Conservation (phyloP, 345 rosid genomes). For the Carallia pectinifolia region DNA sequence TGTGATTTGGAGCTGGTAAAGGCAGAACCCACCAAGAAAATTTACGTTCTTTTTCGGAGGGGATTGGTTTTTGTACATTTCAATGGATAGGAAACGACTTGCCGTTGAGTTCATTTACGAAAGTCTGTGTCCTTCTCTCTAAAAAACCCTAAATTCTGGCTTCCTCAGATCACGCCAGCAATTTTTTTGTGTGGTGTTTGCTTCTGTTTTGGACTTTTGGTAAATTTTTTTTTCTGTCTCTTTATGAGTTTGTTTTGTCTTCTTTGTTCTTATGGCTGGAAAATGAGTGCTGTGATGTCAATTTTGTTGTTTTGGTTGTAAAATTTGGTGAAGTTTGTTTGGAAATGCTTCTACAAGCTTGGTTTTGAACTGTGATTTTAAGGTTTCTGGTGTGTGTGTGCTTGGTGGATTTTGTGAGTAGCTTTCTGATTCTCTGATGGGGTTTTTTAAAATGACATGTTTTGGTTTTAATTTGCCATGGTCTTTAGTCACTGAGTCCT, state of each 20-base stretch:
- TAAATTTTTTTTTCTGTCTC: slow-evolving; percentile 5
- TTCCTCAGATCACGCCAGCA: slow-evolving; percentile 38
- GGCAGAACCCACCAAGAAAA: not conserved
- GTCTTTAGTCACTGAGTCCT: not conserved
- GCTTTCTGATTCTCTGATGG: slow-evolving; percentile 11
- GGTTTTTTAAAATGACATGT: slow-evolving; percentile 10
- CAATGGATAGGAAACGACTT: slow-evolving; percentile 10
- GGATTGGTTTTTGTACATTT: not conserved
- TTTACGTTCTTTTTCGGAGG: not conserved
- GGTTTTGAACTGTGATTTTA: not conserved
- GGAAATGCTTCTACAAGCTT: slow-evolving; percentile 5
- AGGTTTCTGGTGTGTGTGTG: not conserved
- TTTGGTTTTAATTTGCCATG: slow-evolving; percentile 6
- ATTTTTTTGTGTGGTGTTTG: slow-evolving; percentile 14
- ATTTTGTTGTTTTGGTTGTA: slow-evolving; percentile 13
- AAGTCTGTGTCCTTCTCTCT: slow-evolving; percentile 1
- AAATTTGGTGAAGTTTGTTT: slow-evolving; percentile 15
- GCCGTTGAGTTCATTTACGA: slow-evolving; percentile 12
- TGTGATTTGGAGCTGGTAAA: slow-evolving; percentile 10
- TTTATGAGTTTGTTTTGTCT: not conserved
- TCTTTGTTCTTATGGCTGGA: slow-evolving; percentile 8
- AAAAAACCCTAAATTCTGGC: slow-evolving; percentile 41
- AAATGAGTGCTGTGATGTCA: slow-evolving; percentile 18
- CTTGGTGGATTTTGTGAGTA: not conserved
- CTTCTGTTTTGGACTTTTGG: slow-evolving; percentile 6